Conservation (phyloP, 2,329 filamentous ascomycete species). For the Zasmidium cellare region DNA sequence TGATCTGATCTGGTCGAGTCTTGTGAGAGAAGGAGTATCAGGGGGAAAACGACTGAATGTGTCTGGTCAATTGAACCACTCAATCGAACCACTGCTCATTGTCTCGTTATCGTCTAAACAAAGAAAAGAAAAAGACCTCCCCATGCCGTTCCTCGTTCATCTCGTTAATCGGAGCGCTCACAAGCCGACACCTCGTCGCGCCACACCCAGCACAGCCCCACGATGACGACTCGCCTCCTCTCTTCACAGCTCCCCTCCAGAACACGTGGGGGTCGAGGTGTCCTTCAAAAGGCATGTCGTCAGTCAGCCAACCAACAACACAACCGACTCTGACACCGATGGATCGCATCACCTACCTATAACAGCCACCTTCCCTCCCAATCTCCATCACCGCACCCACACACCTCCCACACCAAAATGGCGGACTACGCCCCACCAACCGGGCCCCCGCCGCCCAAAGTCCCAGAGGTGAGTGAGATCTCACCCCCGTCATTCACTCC, state of each 20-base stretch:
- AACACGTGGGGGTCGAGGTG: not conserved
- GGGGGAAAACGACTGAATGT: no score
- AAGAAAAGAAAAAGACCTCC: no score
- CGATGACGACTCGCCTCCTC: not conserved
- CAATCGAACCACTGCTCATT: no score
- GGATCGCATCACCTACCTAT: not conserved
- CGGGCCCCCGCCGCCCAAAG: conserved; percentile 29
- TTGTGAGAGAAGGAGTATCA: no score
- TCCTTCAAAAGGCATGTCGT: no score
- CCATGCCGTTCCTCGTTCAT: no score
- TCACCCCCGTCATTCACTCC: not conserved
- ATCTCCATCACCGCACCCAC: not conserved
- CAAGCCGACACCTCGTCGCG: not conserved
- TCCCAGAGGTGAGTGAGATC: conserved; percentile 15
- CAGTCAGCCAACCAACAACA: no score
- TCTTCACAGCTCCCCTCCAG: not conserved
- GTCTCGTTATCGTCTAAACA: no score
- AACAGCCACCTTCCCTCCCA: not conserved
- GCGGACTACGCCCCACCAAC: conserved; percentile 36
- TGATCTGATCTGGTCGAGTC: not conserved
- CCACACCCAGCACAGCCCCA: not conserved
- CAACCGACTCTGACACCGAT: not conserved
- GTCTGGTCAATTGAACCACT: no score
- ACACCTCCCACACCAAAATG: conserved; percentile 21
- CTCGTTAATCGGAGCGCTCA: not conserved